Base-by-base conservation (phyloP, 2,329 filamentous ascomycete species). In the Botrytis fragariae region DNA sequence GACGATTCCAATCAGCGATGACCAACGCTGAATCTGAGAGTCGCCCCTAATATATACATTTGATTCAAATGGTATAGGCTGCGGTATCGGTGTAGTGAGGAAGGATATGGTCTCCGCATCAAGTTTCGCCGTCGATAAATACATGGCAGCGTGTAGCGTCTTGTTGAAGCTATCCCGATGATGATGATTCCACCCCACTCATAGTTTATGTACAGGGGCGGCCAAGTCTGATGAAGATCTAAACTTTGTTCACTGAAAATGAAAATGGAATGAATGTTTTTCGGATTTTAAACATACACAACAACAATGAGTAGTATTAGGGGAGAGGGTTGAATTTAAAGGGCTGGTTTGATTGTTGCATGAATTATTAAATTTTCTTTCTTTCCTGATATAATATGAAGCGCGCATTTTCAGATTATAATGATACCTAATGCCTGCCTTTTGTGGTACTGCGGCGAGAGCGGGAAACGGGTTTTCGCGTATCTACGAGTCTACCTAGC, bases 1-100 rank as follows among this genome's bases (percentile, higher is more conserved):
- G 71, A 95, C 84, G 79, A 99, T 98, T 78, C 96, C 96, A 80
- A 99, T 98, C 71, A 98, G 86, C 39, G 94, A 97, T 64, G 94
- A 97, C 95, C 95, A 98, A 81, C 91, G 85, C 76, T 88, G 86
- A 37, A 91, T 82, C 14, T 86, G 84, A 71, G 87, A 84, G 64
- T 84, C 85, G 45, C 83, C 81, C 9, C 61, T 71, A 39, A 71
- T 63, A 57, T 39, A 59, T 45, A 71, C 44, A 45, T 72, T 37
- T 4, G 29, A 44, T 18, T 74, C 73, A 3, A 73, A 61, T 20
- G 57, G 35, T 51, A 45, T 22, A 8, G n/a, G 48, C 63, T 59
- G 67, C 8, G 70, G 42, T 51, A 69, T 25, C 42, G 72, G 60
- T 22, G 75, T 67, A 60, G 54, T 69, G 35, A 75, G 73, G 64